A percentile compares a stretch with the other conserved stretches of the same genome.
phyloP scores from a whole-genome alignment of 305 asterid species.

The Petunia hybrid region DNA sequence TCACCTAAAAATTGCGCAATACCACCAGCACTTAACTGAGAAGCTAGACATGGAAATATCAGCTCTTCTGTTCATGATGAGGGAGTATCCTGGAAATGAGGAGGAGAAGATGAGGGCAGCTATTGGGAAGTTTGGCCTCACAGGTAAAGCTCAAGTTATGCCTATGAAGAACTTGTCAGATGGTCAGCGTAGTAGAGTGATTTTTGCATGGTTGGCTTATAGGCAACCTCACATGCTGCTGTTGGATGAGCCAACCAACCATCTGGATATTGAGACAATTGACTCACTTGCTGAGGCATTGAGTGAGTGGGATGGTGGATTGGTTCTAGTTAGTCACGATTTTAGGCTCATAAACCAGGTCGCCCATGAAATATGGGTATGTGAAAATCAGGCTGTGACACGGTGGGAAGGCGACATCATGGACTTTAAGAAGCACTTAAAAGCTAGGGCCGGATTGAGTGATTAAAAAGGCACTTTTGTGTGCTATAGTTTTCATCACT shows the following conservation, averaged over 20 bases:
- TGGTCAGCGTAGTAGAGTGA: slow-evolving; percentile 89
- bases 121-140: slow-evolving; percentile 89
- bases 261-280: slow-evolving; percentile 94
- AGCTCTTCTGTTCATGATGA: slow-evolving; percentile 78
- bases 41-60: slow-evolving; percentile 87
- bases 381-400: slow-evolving; percentile 86
- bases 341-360: slow-evolving; percentile 99
- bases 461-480: slow-evolving; percentile 32
- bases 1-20: slow-evolving; percentile 94
- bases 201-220: slow-evolving; percentile 97
- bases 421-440: slow-evolving; percentile 91
- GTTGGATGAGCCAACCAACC: slow-evolving; percentile 97
- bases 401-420: slow-evolving; percentile 96
- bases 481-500: background rate
- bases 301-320: slow-evolving; percentile 99
- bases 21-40: slow-evolving; percentile 92
- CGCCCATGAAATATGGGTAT: slow-evolving; percentile 97
- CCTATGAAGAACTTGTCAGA: slow-evolving; percentile 91
- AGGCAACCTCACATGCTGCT: slow-evolving; percentile 90
- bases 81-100: slow-evolving; percentile 91
- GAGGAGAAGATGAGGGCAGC: slow-evolving; percentile 96
- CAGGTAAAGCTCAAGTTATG: slow-evolving; percentile 96
- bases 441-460: slow-evolving; percentile 70
- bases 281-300: slow-evolving; percentile 96
- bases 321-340: slow-evolving; percentile 98